Evolutionary conservation across 2,329 filamentous ascomycete genomes (phyloP), one percentile per base, ranked within the genome.

Genomic region (Helicocarpus griseus): DNA sequence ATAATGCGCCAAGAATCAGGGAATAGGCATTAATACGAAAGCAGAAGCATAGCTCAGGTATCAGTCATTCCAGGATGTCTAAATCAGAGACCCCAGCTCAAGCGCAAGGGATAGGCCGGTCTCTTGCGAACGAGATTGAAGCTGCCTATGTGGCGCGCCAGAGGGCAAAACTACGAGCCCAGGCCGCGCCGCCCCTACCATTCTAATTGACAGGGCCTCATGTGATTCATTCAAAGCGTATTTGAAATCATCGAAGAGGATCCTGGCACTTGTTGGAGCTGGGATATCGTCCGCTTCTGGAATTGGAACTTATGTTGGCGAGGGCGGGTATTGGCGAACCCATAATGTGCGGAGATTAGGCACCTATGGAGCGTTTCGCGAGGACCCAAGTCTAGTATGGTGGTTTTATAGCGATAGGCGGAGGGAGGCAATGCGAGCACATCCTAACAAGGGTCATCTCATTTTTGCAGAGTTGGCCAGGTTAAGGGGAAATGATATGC

Each of bases 321-420:
- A 40, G 9, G 47, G 35, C 13, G 24, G 24, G n/a, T 49, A 28
- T 28, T 49, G 35, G 47, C 28, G 33, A 40, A 41, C 35, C 19
- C 47, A 39, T 26, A 29, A 49, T 31, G 47, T 40, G 13, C 33
- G 35, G 21, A 33, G 36, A 40, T 29, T 48, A 8, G 22, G 22
- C n/a, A 49, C 35, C 11, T 28, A 28, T 5, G 47, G 36, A 5
- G 35, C 36, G 22, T 49, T 49, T 29, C 24, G 26, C 17, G 47
- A 49, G 35, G 47, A 49, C 24, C 33, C 35, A 41, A 26, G 22
- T 13, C n/a, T 40, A 21, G 29, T 40, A 29, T 49, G 35, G 35
- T 49, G 47, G 47, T 49, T 49, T 6, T 29, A 49, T 49, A 31
- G 24, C 24, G 47, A 39, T 33, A 40, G 47, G 35, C 33, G 47